These are phyloP conservation scores for Candida xyloterini DNA, from an alignment of 805 yeast species.

Conservation along the genomic window DNA sequence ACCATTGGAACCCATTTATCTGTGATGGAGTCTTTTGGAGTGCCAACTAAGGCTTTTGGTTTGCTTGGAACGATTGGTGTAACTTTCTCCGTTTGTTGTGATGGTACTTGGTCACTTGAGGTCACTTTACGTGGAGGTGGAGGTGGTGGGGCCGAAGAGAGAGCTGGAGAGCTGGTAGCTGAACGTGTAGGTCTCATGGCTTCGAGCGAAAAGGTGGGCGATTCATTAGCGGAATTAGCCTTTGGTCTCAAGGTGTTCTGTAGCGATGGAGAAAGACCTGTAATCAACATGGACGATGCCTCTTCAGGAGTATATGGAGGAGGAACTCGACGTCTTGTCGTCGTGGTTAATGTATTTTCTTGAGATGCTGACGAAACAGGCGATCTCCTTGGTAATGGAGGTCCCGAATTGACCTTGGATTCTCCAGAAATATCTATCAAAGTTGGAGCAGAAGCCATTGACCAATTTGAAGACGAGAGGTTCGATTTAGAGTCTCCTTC, in stretches of 20 bases:
- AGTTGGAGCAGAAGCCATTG: slow-evolving; percentile 22
- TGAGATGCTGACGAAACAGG: slow-evolving; percentile 13
- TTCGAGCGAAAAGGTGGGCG: slow-evolving; percentile 14
- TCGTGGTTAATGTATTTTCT: slow-evolving; percentile 12
- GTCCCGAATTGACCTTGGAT: slow-evolving; percentile 6
- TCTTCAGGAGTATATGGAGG: slow-evolving; percentile 24
- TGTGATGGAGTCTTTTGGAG: slow-evolving; percentile 11
- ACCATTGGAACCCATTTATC: slow-evolving; percentile 32
- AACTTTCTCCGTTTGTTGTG: slow-evolving; percentile 17
- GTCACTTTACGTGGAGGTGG: slow-evolving; percentile 27
- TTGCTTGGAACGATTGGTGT: slow-evolving; percentile 34
- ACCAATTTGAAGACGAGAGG: slow-evolving; percentile 18
- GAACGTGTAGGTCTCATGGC: slow-evolving; percentile 34
- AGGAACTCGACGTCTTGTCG: slow-evolving; percentile 21
- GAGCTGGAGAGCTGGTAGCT: slow-evolving; percentile 32
- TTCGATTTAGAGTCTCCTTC: slow-evolving; percentile 8
- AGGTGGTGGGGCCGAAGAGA: slow-evolving; percentile 25
- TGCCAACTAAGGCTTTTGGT: slow-evolving; percentile 25
- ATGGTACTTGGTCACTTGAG: slow-evolving; percentile 3
- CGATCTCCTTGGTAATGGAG: slow-evolving; percentile 16
- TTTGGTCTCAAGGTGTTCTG: slow-evolving; percentile 11
- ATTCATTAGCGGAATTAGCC: neutral
- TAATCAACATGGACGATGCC: slow-evolving; percentile 21
- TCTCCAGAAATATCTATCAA: slow-evolving; percentile 24
- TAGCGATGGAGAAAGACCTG: slow-evolving; percentile 22